Base-by-base conservation (phyloP, 495 filamentous ascomycete genomes). In the Aspergillus sclerotioniger region DNA sequence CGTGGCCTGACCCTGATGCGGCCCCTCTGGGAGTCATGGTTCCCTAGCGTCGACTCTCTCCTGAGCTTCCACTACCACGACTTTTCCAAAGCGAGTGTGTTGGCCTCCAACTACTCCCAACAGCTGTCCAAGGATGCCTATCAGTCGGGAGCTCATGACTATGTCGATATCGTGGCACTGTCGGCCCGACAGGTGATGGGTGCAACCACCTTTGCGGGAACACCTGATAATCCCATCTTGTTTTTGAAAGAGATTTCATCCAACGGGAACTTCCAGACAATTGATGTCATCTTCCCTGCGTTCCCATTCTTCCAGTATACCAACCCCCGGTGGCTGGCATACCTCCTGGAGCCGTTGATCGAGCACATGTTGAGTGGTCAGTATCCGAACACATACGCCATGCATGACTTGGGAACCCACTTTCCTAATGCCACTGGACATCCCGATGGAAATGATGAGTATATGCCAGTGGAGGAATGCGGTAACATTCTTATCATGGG, bases 401-500 rank as follows among this genome's bases (percentile, higher is more conserved):
- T 96, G 87, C 93, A 98, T 67, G 93, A 98, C 72, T 76, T 98
- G 52, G 93, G 93, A 1, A 66, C 82, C 0, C 88, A 91, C 65
- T 98, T 96, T 71, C 93, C 93, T 16, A 98, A 98, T 64, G 85
- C 90, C 4, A 96, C 92, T 0, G 93, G 93, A 2, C 92, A 98
- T 70, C 72, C 84, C 1, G 91, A 96, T 62, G 93, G 93, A 10
- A 79, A 79, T 0, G 93, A 98, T 58, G 93, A 98, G 68, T 93
- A 96, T 57, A 98, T 98, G 93, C 93, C 93, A 0, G 90, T 98
- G 2, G 93, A 98, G 65, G 93, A 98, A 66, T 96, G 93, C 63
- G 93, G 93, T 3, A 90, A 98, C 62, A 98, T 98, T 79, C 74
- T 98, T 33, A 96, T 96, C 68, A 95, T 98, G 92, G 92, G 87